These are phyloP conservation scores for Medakamo hakoo DNA, from an alignment of 139 green algal genomes.

Conservation along the genomic window DNA sequence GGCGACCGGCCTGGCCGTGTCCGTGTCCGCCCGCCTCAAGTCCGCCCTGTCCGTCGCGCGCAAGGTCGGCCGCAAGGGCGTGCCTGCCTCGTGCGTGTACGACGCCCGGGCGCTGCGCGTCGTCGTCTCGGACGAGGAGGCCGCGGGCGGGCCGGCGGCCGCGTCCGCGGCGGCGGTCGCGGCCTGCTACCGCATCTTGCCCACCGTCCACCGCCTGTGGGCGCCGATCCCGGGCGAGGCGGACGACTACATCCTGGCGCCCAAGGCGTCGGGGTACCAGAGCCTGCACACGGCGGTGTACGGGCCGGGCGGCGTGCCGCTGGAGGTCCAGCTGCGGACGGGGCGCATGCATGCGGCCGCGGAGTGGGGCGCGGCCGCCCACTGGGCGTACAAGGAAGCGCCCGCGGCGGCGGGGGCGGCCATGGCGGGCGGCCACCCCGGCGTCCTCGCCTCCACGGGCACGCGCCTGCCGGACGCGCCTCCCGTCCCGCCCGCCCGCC, in stretches of 20 bases:
- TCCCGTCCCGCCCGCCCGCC: conserved; percentile 2
- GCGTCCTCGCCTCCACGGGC: not conserved
- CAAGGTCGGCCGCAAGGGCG: conserved; percentile 81
- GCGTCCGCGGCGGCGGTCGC: conserved; percentile 7
- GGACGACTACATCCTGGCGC: conserved; percentile 80
- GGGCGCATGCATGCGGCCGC: conserved; percentile 52
- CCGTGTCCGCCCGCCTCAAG: conserved; percentile 15
- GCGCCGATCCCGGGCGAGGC: conserved; percentile 49
- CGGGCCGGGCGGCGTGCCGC: conserved; percentile 45
- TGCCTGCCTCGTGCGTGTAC: conserved; percentile 49
- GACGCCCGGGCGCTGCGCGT: conserved; percentile 77
- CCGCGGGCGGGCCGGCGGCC: conserved; percentile 6
- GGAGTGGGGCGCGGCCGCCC: conserved; percentile 68
- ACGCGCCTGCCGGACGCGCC: not conserved
- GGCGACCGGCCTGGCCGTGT: conserved; percentile 42
- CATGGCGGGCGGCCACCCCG: not conserved
- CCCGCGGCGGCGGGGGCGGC: not conserved
- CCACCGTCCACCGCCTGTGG: conserved; percentile 70
- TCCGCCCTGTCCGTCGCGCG: conserved; percentile 1
- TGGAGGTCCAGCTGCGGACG: conserved; percentile 60
- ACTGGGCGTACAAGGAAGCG: conserved; percentile 78
- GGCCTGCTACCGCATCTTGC: conserved; percentile 66
- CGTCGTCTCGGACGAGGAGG: conserved; percentile 73
- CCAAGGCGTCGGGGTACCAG: conserved; percentile 71
- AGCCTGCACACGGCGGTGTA: conserved; percentile 64